Evolutionary conservation across 768 basidiomycete genomes (phyloP).

Genomic region (Trichaptum fuscoviolaceum): DNA sequence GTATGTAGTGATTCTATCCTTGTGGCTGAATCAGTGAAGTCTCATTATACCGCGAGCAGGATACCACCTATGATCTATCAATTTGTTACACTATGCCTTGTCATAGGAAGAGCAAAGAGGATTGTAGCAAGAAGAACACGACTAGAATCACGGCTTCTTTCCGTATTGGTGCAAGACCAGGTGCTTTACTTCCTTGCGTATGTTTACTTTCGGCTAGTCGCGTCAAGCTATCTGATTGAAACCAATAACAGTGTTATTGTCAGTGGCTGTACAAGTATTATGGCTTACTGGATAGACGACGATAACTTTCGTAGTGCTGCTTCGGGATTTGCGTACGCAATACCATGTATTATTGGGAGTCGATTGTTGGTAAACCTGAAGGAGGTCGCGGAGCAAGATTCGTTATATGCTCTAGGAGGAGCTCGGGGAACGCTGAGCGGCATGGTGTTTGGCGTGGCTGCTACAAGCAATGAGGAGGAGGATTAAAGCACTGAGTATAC

Average conservation of each 20-base stretch:
- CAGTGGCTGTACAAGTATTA: neutral
- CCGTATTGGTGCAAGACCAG: neutral
- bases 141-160: neutral
- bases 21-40: neutral
- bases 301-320: neutral
- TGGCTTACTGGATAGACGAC: neutral
- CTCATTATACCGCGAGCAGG: neutral
- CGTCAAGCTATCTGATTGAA: neutral
- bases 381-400: neutral
- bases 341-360: neutral
- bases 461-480: neutral
- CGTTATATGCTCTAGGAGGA: neutral
- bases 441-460: neutral
- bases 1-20: neutral
- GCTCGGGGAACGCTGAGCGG: neutral
- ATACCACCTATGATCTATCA: neutral
- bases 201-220: neutral
- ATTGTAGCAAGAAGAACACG: neutral
- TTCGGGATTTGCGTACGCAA: neutral
- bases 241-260: neutral
- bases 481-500: neutral
- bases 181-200: neutral
- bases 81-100: neutral
- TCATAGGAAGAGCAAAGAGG: neutral
- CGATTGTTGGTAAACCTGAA: neutral